These are phyloP conservation scores for Micractinium conductrix DNA, from an alignment of 139 green algal genomes.

Conservation along the genomic window DNA sequence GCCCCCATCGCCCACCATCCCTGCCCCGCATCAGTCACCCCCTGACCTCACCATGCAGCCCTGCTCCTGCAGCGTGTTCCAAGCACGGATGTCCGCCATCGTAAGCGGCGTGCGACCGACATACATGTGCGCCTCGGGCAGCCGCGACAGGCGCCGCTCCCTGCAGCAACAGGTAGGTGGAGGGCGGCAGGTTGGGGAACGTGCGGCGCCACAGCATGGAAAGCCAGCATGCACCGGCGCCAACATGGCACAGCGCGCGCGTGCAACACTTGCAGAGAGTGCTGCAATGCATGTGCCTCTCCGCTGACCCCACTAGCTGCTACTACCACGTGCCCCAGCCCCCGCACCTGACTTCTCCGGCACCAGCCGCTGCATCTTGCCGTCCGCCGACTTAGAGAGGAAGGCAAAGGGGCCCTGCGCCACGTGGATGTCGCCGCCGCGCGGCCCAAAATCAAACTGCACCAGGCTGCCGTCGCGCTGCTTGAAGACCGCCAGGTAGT, in stretches of 20 bases:
- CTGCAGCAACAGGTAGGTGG: not conserved
- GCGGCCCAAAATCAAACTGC: constrained; percentile 78
- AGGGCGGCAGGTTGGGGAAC: no score
- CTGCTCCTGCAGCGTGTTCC: constrained; percentile 55
- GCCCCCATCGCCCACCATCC: no score
- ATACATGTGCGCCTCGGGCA: constrained; percentile 62
- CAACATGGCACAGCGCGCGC: no score
- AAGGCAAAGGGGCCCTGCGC: constrained; percentile 39
- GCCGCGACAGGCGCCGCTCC: constrained; percentile 43
- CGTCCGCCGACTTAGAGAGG: constrained; percentile 36
- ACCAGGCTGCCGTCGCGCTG: constrained; percentile 54
- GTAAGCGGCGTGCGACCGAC: constrained; percentile 61
- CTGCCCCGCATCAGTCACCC: no score
- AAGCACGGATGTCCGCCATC: constrained; percentile 62
- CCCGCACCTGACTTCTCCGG: constrained; percentile 3
- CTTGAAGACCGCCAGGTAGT: constrained; percentile 75
- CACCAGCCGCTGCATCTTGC: constrained; percentile 33
- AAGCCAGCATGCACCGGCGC: no score
- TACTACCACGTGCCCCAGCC: no score
- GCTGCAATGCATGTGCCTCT: no score
- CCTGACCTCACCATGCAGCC: constrained; percentile 30
- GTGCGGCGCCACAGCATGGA: no score
- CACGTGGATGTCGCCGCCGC: constrained; percentile 64
- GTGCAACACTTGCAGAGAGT: no score
- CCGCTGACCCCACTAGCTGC: no score